Evolutionary conservation across 371 early-diverging fungal genomes (phyloP).

Genomic region (Phascolomyces articulosus): DNA sequence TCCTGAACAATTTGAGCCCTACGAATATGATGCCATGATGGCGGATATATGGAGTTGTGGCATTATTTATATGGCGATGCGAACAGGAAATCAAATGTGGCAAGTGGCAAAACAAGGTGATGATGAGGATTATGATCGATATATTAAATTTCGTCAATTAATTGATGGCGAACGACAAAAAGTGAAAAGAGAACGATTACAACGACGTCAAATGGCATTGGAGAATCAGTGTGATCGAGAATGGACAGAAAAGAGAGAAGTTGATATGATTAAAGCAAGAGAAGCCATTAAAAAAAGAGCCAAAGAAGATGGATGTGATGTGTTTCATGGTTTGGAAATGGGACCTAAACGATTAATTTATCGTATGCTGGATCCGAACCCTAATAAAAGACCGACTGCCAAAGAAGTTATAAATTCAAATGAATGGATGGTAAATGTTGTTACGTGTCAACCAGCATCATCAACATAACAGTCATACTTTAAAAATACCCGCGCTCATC

Average conservation of each 20-base stretch:
- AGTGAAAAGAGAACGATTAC: constrained; percentile 10
- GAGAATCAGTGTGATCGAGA: too few species aligned
- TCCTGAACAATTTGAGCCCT: constrained; percentile 47
- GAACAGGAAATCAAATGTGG: constrained; percentile 47
- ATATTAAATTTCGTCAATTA: constrained; percentile 36
- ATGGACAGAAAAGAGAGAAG: constrained; percentile 11
- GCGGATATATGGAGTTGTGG: constrained; percentile 60
- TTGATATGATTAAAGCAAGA: constrained; percentile 31
- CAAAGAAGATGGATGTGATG: constrained; percentile 38
- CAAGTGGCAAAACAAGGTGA: constrained; percentile 40
- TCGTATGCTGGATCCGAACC: constrained; percentile 66
- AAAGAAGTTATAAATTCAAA: constrained; percentile 46
- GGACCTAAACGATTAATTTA: constrained; percentile 51
- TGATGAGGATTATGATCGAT: constrained; percentile 39
- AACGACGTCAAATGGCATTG: too few species aligned
- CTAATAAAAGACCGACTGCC: constrained; percentile 55
- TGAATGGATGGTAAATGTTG: constrained; percentile 54
- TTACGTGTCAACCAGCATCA: constrained; percentile 26
- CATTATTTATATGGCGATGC: constrained; percentile 49
- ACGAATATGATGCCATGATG: constrained; percentile 43
- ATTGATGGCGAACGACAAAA: constrained; percentile 42
- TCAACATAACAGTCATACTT: background rate
- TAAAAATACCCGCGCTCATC: too few species aligned
- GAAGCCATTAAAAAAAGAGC: constrained; percentile 37
- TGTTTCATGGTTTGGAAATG: constrained; percentile 47